Percentiles rank a stretch among this genome's conserved stretches.
Conservation (phyloP, 768 basidiomycete species). For the Fibroporia radiculosa region DNA sequence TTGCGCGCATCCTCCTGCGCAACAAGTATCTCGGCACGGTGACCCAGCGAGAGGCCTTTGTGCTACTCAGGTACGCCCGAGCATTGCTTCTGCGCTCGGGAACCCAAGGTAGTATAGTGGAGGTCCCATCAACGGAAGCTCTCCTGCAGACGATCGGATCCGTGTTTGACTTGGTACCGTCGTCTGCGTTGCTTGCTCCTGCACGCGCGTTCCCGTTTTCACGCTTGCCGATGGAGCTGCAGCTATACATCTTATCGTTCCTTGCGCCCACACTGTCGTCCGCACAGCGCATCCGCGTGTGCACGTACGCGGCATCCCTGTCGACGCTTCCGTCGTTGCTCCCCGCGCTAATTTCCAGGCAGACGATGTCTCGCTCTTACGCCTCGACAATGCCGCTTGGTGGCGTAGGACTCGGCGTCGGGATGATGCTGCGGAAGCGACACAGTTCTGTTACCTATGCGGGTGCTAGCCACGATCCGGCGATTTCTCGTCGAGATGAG, state of each 20-base stretch:
- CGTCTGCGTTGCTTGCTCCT: background rate
- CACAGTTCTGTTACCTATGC: conserved; percentile 6
- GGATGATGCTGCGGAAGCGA: conserved; percentile 11
- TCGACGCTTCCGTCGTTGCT: conserved; percentile 36
- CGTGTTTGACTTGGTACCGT: background rate
- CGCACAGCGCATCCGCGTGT: conserved; percentile 46
- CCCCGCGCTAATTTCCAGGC: conserved; percentile 14
- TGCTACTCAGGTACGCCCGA: conserved; percentile 43
- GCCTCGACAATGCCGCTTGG: conserved; percentile 27
- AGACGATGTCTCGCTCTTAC: conserved; percentile 27
- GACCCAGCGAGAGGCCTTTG: conserved; percentile 39
- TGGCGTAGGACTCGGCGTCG: conserved; percentile 14
- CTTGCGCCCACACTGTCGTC: conserved; percentile 50
- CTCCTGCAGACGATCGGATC: conserved; percentile 8
- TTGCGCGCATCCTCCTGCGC: conserved; percentile 31
- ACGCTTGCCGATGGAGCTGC: conserved; percentile 49
- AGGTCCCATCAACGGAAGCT: conserved; percentile 6
- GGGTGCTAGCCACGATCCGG: conserved; percentile 26
- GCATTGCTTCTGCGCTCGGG: conserved; percentile 37
- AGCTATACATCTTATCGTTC: conserved; percentile 48
- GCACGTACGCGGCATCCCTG: conserved; percentile 38
- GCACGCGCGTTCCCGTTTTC: conserved; percentile 27
- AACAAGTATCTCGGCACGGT: conserved; percentile 34
- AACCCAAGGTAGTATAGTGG: background rate
- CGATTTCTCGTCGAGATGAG: conserved; percentile 32